phyloP scores from a whole-genome alignment of 1,139 yeast species.

The Fermentozyma sake region DNA sequence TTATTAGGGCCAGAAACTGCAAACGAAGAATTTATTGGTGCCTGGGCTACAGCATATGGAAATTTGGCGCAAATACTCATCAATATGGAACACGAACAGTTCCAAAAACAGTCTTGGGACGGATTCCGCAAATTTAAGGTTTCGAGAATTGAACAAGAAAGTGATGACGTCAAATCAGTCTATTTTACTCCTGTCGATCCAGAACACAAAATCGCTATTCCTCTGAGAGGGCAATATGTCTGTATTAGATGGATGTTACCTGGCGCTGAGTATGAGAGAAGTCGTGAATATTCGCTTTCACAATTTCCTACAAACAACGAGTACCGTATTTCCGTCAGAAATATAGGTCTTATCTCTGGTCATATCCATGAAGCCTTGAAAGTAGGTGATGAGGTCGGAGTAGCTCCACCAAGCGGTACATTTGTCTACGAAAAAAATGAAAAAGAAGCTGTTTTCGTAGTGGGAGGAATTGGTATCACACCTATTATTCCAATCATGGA shows the following conservation, averaged over 20 bases:
- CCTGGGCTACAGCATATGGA: constrained; percentile 67
- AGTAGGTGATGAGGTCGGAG: constrained; percentile 46
- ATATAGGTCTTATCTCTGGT: constrained; percentile 48
- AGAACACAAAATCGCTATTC: constrained; percentile 22
- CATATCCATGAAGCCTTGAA: constrained; percentile 46
- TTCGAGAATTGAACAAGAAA: constrained; percentile 38
- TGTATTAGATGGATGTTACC: constrained; percentile 43
- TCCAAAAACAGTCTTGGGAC: constrained; percentile 46
- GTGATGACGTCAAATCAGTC: constrained; percentile 47
- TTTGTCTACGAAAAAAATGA: constrained; percentile 30
- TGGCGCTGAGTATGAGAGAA: constrained; percentile 23
- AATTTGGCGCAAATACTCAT: constrained; percentile 61
- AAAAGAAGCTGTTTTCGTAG: constrained; percentile 41
- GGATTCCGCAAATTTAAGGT: constrained; percentile 54
- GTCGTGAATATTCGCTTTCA: constrained; percentile 54
- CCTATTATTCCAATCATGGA: constrained; percentile 54
- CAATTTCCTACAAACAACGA: constrained; percentile 24
- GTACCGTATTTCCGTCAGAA: constrained; percentile 53
- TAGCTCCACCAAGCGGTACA: constrained; percentile 61
- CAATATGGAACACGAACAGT: constrained; percentile 47
- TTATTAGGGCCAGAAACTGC: constrained; percentile 56
- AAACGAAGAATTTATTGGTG: constrained; percentile 50
- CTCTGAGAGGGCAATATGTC: constrained; percentile 59
- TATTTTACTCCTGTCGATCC: constrained; percentile 48
- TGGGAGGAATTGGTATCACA: constrained; percentile 70